A percentile compares a stretch with the other conserved stretches of the same genome.
Conservation (phyloP, 78 protist genomes). For the Isochrysis galbana region DNA sequence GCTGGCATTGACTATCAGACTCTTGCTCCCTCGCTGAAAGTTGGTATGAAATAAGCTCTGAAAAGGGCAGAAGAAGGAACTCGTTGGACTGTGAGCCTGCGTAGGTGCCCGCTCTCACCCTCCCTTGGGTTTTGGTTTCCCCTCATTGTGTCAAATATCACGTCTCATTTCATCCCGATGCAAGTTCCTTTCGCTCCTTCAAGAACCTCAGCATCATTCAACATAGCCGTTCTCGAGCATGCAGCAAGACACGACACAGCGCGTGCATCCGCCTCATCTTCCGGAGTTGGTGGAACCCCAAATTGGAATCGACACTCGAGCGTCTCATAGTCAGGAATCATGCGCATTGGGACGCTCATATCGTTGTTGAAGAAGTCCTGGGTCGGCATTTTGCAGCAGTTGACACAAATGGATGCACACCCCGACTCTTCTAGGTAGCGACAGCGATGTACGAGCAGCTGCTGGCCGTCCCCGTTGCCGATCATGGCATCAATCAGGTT, state of each 20-base stretch:
- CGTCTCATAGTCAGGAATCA: neutral
- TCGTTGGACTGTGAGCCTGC: too few species aligned
- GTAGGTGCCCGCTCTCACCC: too few species aligned
- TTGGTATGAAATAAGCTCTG: too few species aligned
- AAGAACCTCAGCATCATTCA: too few species aligned
- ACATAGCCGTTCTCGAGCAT: too few species aligned
- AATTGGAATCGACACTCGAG: neutral
- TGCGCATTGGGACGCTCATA: neutral
- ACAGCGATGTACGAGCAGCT: neutral
- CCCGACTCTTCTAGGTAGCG: neutral
- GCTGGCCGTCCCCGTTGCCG: neutral
- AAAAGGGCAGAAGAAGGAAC: too few species aligned
- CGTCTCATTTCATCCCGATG: too few species aligned
- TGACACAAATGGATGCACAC: conserved; percentile 4
- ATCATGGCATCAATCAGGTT: neutral
- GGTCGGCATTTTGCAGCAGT: conserved; percentile 5
- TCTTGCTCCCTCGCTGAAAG: too few species aligned
- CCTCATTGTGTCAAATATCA: too few species aligned
- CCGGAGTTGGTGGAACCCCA: neutral
- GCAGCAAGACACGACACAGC: neutral
- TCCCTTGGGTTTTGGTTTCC: too few species aligned
- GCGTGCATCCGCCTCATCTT: neutral
- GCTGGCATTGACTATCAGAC: too few species aligned
- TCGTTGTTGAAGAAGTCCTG: neutral
- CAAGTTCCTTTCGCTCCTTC: too few species aligned